Base-by-base conservation (phyloP, 2,329 filamentous ascomycete genomes). In the Ploettnerulaceae sp. region DNA sequence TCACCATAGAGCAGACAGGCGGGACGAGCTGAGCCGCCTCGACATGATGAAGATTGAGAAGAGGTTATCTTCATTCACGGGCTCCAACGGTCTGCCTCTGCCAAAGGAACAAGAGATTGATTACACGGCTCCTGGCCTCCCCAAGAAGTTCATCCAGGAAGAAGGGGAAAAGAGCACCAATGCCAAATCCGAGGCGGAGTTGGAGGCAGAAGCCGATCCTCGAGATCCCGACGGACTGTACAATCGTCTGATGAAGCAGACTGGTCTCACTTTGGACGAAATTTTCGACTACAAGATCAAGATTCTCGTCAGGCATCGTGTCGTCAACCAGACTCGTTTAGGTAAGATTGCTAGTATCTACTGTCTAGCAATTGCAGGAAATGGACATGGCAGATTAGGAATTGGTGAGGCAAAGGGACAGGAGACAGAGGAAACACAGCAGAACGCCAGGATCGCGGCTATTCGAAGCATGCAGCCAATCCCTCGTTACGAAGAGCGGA, bases 391-490 rank as follows among this genome's bases (percentile, higher is more conserved):
- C 12, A 76, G 91, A 61, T 69, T 98, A 24, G 93, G 93, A 8
- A 75, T 97, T 49, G 93, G 93, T 47, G 86, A 91, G 68, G 90
- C 87, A 58, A 98, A 97, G 74, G 84, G 85, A 7, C 80, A 82
- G 21, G 89, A 96, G 67, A 61, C 72, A 1, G 69, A 74, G 24
- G 80, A 86, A 49, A 88, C 87, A 0, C 66, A 69, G 29, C 70
- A 75, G 54, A 89, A 94, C 70, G 86, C 89, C 34, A 80, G 78
- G 67, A 80, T 89, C 69, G 75, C 84, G 55, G 91, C 93, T 18
- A 86, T 97, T 58, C 76, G 85, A 62, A 96, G 93, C 72, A 89
- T 98, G 87, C 80, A 81, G 71, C 90, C 93, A n/a, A 81, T 98
- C 46, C 80, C 82, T 39, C 76, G 91, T 48, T 98, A 97, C 64